These are phyloP conservation scores for Candida sanyaensis DNA, from an alignment of 1,139 yeast species.

Conservation along the genomic window DNA sequence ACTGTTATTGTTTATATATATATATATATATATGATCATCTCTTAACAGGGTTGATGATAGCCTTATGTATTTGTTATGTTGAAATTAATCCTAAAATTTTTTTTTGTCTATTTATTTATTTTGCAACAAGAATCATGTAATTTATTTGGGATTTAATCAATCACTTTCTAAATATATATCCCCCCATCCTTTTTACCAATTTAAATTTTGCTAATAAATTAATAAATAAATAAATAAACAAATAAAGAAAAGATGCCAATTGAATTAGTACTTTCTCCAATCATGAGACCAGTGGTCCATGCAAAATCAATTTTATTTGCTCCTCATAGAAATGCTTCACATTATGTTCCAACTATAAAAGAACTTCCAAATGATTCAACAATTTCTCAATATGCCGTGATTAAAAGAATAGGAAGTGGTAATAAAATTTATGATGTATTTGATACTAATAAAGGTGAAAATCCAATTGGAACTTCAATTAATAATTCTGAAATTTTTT, in stretches of 20 bases:
- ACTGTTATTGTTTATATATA: not conserved
- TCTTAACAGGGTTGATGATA: too few species aligned
- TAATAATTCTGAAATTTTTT: slow-evolving; percentile 43
- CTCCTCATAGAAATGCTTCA: slow-evolving; percentile 59
- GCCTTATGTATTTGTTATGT: too few species aligned
- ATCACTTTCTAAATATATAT: too few species aligned
- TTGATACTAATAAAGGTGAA: slow-evolving; percentile 41
- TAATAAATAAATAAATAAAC: too few species aligned
- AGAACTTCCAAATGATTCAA: slow-evolving; percentile 31
- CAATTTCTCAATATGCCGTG: slow-evolving; percentile 43
- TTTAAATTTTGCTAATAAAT: slow-evolving; percentile 1
- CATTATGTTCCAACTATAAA: slow-evolving; percentile 56
- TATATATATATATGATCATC: too few species aligned
- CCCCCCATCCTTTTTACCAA: too few species aligned
- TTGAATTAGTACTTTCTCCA: slow-evolving; percentile 59
- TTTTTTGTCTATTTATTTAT: too few species aligned
- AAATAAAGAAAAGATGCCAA: slow-evolving; percentile 51
- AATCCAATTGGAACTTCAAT: slow-evolving; percentile 38
- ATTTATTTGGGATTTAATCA: too few species aligned
- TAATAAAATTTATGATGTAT: slow-evolving; percentile 56
- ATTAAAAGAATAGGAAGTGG: slow-evolving; percentile 60
- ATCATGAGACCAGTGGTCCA: slow-evolving; percentile 58
- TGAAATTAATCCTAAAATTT: too few species aligned
- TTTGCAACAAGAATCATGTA: too few species aligned
- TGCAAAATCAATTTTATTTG: slow-evolving; percentile 55